Percentiles rank a stretch among this genome's conserved stretches.
Conservation (phyloP, 2,329 filamentous ascomycete genomes). For the Geosmithia putterillii region DNA sequence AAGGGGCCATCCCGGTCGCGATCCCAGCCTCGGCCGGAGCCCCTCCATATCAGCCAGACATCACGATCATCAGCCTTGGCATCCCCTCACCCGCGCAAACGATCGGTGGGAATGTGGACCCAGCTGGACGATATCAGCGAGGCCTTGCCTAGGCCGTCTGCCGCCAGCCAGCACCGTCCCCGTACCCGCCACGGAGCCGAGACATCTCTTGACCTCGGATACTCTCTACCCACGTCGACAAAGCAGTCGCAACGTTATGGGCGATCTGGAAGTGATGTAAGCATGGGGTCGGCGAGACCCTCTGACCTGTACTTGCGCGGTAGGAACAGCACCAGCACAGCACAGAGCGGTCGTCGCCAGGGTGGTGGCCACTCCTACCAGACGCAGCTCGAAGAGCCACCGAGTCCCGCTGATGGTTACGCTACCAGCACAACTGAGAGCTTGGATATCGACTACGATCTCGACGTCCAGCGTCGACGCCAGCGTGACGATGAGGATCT, state of each 20-base stretch:
- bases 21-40: neutral
- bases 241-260: neutral
- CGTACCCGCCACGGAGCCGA: slow-evolving; percentile 30
- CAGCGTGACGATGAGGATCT: slow-evolving; percentile 8
- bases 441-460: slow-evolving; percentile 14
- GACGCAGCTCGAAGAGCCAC: neutral
- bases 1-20: neutral
- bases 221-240: slow-evolving; percentile 2
- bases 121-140: slow-evolving; percentile 21
- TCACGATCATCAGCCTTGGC: neutral
- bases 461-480: slow-evolving; percentile 7
- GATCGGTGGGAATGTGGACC: slow-evolving; percentile 8
- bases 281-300: neutral
- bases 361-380: neutral
- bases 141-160: slow-evolving; percentile 21
- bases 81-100: slow-evolving; percentile 7
- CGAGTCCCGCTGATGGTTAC: slow-evolving; percentile 4
- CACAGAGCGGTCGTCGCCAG: neutral
- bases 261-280: neutral
- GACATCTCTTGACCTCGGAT: slow-evolving; percentile 29
- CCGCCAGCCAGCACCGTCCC: slow-evolving; percentile 23
- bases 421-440: slow-evolving; percentile 12
- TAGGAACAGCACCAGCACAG: slow-evolving; percentile 4
- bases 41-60: neutral
- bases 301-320: neutral